A percentile compares a stretch with the other conserved stretches of the same genome.
These are phyloP conservation scores for Penicillium mononematosum DNA, from an alignment of 495 filamentous ascomycete species.

Conservation along the genomic window DNA sequence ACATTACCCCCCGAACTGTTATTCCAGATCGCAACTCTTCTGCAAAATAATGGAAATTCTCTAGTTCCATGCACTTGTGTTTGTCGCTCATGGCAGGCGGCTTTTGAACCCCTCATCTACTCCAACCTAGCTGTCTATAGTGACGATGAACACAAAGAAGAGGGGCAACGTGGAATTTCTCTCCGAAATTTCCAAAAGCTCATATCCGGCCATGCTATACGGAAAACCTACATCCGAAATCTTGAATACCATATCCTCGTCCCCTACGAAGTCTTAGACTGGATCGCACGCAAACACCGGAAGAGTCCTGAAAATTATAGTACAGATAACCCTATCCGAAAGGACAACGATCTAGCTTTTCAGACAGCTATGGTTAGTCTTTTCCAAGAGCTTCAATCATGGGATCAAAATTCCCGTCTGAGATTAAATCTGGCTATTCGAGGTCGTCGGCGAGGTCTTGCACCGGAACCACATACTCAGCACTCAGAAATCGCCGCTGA, in stretches of 20 bases:
- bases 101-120: slow-evolving; percentile 4
- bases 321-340: background rate
- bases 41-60: no score
- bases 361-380: background rate
- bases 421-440: background rate
- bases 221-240: background rate
- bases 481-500: background rate
- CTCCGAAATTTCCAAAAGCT: background rate
- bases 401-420: background rate
- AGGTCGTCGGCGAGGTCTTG: background rate
- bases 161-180: slow-evolving; percentile 1
- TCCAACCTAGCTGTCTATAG: slow-evolving; percentile 2
- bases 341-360: slow-evolving; percentile 1
- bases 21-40: no score
- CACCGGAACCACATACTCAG: background rate
- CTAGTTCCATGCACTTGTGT: no score
- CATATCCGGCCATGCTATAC: slow-evolving; percentile 1
- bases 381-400: background rate
- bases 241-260: slow-evolving; percentile 2
- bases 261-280: slow-evolving; percentile 4
- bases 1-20: no score
- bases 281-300: background rate
- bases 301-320: background rate
- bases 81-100: background rate
- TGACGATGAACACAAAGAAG: slow-evolving; percentile 5